Evolutionary conservation across 2,329 filamentous ascomycete species (phyloP).

Genomic region (Cladorrhinum sp.): DNA sequence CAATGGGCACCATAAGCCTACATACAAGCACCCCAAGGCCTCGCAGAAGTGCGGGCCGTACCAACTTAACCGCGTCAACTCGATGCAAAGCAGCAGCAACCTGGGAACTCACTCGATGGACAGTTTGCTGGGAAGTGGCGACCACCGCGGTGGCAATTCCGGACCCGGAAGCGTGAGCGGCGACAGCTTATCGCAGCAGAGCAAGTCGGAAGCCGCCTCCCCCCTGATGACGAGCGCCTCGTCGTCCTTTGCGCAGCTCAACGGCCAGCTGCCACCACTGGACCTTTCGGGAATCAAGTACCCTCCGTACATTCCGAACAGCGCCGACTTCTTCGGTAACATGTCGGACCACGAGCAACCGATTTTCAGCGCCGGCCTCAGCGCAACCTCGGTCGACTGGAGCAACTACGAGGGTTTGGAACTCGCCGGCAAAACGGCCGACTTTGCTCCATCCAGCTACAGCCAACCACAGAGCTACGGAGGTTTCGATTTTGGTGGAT

Average conservation of each 20-base stretch:
- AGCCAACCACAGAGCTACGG: slow-evolving; percentile 54
- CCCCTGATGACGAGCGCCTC: slow-evolving; percentile 48
- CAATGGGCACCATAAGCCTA: slow-evolving; percentile 62
- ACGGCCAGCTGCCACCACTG: slow-evolving; percentile 53
- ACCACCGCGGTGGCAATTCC: slow-evolving; percentile 37
- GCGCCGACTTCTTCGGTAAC: slow-evolving; percentile 52
- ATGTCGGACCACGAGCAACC: slow-evolving; percentile 53
- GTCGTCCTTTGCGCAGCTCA: slow-evolving; percentile 49
- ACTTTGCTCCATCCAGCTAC: slow-evolving; percentile 53
- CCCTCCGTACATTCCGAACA: slow-evolving; percentile 44
- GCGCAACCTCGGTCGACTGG: slow-evolving; percentile 55
- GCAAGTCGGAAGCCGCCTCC: slow-evolving; percentile 61
- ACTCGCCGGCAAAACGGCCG: slow-evolving; percentile 43
- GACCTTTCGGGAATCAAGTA: slow-evolving; percentile 58
- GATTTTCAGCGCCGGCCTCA: slow-evolving; percentile 61
- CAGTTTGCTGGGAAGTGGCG: slow-evolving; percentile 41
- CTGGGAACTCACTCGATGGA: slow-evolving; percentile 47
- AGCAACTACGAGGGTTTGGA: slow-evolving; percentile 51
- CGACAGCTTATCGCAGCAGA: slow-evolving; percentile 44
- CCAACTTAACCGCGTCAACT: slow-evolving; percentile 56
- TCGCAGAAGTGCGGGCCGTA: slow-evolving; percentile 63
- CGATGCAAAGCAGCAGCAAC: slow-evolving; percentile 54
- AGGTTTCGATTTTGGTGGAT: slow-evolving; percentile 53
- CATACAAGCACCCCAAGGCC: slow-evolving; percentile 58
- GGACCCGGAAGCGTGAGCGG: slow-evolving; percentile 38